These are phyloP conservation scores for Pilasporangium apinafurcum DNA, from an alignment of 352 stramenopile species.

Conservation along the genomic window DNA sequence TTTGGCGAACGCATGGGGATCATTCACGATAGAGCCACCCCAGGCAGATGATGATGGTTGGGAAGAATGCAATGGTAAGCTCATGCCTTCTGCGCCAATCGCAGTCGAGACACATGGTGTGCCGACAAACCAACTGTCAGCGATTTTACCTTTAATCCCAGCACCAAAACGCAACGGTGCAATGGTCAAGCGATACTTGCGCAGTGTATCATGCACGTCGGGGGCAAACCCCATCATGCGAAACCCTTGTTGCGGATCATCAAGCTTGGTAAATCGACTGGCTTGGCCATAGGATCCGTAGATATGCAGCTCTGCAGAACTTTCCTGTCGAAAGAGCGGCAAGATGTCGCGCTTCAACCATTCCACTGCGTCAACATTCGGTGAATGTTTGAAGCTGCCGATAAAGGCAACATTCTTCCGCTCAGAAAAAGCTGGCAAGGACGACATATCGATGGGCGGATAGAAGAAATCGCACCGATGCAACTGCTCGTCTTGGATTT, in stretches of 20 bases:
- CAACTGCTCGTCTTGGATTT: slow-evolving; percentile 34
- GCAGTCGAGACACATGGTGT: slow-evolving; percentile 88
- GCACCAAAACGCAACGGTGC: slow-evolving; percentile 91
- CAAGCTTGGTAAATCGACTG: slow-evolving; percentile 38
- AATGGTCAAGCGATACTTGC: slow-evolving; percentile 68
- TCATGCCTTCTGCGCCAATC: slow-evolving; percentile 88
- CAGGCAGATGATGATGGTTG: slow-evolving; percentile 11
- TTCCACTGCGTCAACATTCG: slow-evolving; percentile 88
- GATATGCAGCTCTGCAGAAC: slow-evolving; percentile 64
- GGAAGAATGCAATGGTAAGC: not conserved
- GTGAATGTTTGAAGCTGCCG: slow-evolving; percentile 90
- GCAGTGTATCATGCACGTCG: slow-evolving; percentile 65
- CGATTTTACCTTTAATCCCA: slow-evolving; percentile 94
- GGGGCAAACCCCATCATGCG: slow-evolving; percentile 78
- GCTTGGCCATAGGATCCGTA: slow-evolving; percentile 77
- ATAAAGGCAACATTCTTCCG: slow-evolving; percentile 83
- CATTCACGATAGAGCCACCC: slow-evolving; percentile 49
- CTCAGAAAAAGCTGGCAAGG: slow-evolving; percentile 12
- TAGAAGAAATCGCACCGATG: slow-evolving; percentile 74
- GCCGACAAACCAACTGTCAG: slow-evolving; percentile 88
- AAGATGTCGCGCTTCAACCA: slow-evolving; percentile 67
- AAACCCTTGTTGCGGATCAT: slow-evolving; percentile 42
- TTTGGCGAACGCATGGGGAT: slow-evolving; percentile 27
- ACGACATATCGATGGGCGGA: slow-evolving; percentile 12
- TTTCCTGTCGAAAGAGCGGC: slow-evolving; percentile 49